Conservation (phyloP, 306 rosid species). For the Pterocarpus santalinus region DNA sequence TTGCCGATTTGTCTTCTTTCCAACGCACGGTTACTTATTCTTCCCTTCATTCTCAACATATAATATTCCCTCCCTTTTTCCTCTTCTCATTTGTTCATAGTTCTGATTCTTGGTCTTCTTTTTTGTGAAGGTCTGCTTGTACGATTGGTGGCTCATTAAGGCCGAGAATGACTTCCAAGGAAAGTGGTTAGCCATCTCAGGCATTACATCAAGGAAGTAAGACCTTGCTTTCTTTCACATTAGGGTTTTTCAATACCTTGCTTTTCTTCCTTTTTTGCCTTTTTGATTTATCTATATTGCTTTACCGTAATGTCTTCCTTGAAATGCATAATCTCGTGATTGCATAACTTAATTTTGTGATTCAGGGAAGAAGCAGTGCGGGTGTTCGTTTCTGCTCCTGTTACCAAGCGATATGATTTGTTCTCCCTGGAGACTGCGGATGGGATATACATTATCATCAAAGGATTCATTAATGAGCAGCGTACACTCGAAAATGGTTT, state of each 20-base stretch:
- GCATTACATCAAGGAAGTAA: conserved; percentile 62
- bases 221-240: conserved; percentile 6
- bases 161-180: conserved; percentile 52
- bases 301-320: background rate
- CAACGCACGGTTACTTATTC: conserved; percentile 42
- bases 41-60: background rate
- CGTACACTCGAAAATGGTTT: conserved; percentile 69
- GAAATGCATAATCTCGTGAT: background rate
- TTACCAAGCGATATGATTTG: conserved; percentile 58
- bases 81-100: background rate
- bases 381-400: conserved; percentile 71
- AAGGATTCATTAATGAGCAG: conserved; percentile 64
- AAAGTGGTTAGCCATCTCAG: conserved; percentile 69
- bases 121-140: conserved; percentile 59
- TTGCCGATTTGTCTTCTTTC: conserved; percentile 31
- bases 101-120: background rate
- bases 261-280: background rate
- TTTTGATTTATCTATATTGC: background rate
- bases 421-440: conserved; percentile 75
- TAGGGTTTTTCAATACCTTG: conserved; percentile 38
- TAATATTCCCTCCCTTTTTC: background rate
- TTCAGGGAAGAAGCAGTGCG: conserved; percentile 64
- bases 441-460: conserved; percentile 56
- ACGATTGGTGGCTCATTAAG: conserved; percentile 75
- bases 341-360: conserved; percentile 11